phyloP scores from a whole-genome alignment of 2,329 filamentous ascomycete species.

The Tolypocladium amazonense region DNA sequence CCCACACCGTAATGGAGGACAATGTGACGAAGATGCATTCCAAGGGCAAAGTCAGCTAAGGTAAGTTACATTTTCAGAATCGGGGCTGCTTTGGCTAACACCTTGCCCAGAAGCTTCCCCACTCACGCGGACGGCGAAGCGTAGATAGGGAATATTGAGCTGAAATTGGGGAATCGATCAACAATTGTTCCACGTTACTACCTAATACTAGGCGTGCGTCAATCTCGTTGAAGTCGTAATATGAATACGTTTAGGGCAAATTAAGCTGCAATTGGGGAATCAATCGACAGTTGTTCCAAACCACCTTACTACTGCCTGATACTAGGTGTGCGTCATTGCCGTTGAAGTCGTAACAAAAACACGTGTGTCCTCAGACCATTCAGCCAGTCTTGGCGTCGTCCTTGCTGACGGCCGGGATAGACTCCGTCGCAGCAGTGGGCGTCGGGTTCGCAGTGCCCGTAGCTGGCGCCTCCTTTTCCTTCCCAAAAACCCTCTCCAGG shows the following conservation, averaged over 20 bases:
- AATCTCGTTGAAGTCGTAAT: neutral
- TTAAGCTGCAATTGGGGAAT: neutral
- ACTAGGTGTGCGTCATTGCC: neutral
- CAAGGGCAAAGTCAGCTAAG: constrained; percentile 27
- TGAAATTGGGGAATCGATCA: neutral
- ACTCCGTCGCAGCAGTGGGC: constrained; percentile 1
- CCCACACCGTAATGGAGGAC: constrained; percentile 52
- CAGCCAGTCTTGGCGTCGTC: constrained; percentile 14
- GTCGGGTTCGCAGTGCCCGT: neutral
- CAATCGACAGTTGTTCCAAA: neutral
- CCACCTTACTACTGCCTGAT: neutral
- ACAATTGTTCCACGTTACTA: neutral
- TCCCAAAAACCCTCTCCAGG: constrained; percentile 46
- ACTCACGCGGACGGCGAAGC: neutral
- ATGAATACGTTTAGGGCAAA: too few species aligned
- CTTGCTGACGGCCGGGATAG: constrained; percentile 11
- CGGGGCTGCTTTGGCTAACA: neutral
- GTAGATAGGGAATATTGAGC: neutral
- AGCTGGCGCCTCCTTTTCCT: constrained; percentile 29
- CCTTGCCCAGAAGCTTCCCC: neutral
- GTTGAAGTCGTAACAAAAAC: neutral
- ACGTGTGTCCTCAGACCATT: neutral
- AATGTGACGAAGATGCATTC: constrained; percentile 48
- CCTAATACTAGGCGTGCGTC: neutral
- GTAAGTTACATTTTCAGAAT: neutral